Evolutionary conservation across 345 rosid genomes (phyloP), one percentile per base, ranked within the genome.

Genomic region (Noccaea caerulescens): DNA sequence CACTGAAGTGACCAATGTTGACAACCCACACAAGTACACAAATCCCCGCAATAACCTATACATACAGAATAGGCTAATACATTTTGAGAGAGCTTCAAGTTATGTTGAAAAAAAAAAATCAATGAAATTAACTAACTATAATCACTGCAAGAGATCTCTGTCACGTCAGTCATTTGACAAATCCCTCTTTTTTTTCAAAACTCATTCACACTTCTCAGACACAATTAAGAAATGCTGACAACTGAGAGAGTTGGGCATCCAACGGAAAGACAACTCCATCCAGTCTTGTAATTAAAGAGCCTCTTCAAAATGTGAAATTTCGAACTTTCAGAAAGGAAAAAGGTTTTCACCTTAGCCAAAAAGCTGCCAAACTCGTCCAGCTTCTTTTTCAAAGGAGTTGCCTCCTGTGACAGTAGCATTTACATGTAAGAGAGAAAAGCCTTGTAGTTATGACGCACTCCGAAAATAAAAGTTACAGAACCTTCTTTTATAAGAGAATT

Each of bases 351-450:
- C 98, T 94, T 94, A 16, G 99, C 99, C 84, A 94, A 84, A 75
- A 94, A 91, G 76, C 93, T 84, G 60, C 98, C 98, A 84, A 94
- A 94, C 81, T 94, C 99, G 79, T 94, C 99, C 83, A 94, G 82
- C 77, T 94, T 91, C 89, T 84, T 94, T 83, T 94, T 94, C 85
- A 94, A 77, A 62, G 99, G 98, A 42, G 98, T 91, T 32, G 68
- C 92, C 81, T 94, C 98, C 99, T 94, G 88, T 79, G 86, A 76
- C 53, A 79, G 37, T 20, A 44, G 58, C 58, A 77, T 50, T 65
- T 47, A 66, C 56, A 47, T 52, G 75, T 59, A 65, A 52, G 61
- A 45, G 58, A 39, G 46, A 42, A 61, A 38, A 54, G 9, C 27
- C 65, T 27, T n/a, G 30, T 45, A 50, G 13, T 54, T 38, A 62